Evolutionary conservation across 306 rosid species (phyloP), one percentile per base, ranked within the genome.

Genomic region (Sicyos baderoa): DNA sequence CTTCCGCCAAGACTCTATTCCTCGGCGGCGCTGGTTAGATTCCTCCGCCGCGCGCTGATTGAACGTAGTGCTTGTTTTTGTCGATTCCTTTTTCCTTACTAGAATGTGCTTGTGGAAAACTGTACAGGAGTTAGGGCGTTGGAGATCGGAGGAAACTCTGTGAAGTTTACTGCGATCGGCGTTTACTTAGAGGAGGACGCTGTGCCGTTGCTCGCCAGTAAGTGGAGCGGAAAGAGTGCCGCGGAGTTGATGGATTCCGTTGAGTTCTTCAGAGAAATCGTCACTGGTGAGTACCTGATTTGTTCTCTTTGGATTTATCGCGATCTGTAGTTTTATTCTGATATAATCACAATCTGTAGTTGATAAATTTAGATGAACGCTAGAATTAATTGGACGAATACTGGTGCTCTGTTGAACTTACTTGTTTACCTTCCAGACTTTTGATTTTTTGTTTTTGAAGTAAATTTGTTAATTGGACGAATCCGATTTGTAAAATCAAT

Each of bases 131-230:
- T 0, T 63, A 80, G 97, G 64, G 97, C 90, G 47, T 3, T 87
- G 67, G 72, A 64, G 16, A 84, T 91, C 40, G 70, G 79, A 45
- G 95, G 89, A 6, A 79, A 84, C 1, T 80, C 85, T 19, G 83
- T 87, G 8, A 86, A 84, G 76, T 76, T 91, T 85, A 89, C 96
- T 2, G 83, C 77, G 47, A 74, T 91, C 3, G 96, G 89, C 0
- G 86, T 91, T 32, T 89, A 89, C 74, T 66, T 89, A 77, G 98
- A 92, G 82, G 83, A 78, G 4, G 76, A 59, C 17, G 91, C 89
- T 29, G 78, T 86, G 22, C 40, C 86, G 21, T 79, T 27, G 15
- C 88, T 92, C 0, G 70, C 86, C 70, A 64, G 67, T 5, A 92
- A 82, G 72, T 89, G 98, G 98, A 82, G 74, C 45, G 91, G 85